Evolutionary conservation across 495 filamentous ascomycete genomes (phyloP).

Genomic region (Penicillium angulare): DNA sequence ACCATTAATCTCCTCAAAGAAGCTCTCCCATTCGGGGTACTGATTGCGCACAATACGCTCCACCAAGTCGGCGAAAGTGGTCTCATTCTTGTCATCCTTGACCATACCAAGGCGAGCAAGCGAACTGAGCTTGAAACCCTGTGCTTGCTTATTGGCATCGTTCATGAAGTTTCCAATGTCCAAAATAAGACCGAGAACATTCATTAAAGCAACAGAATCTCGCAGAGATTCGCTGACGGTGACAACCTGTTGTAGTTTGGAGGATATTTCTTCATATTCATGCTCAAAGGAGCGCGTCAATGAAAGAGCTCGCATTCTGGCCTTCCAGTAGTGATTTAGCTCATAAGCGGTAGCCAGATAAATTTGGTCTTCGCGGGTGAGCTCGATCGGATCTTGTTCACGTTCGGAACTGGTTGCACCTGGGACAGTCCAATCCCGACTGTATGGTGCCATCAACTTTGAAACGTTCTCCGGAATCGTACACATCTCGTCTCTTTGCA

Average conservation of each 20-base stretch:
- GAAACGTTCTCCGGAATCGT: slow-evolving; percentile 84
- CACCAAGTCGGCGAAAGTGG: slow-evolving; percentile 93
- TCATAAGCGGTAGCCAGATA: slow-evolving; percentile 92
- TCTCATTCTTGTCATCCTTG: slow-evolving; percentile 98
- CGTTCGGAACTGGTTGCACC: slow-evolving; percentile 74
- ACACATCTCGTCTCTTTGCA: slow-evolving; percentile 88
- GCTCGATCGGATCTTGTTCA: slow-evolving; percentile 83
- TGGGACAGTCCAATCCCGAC: slow-evolving; percentile 92
- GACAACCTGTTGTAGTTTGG: slow-evolving; percentile 78
- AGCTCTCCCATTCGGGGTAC: slow-evolving; percentile 93
- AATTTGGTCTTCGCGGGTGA: slow-evolving; percentile 93
- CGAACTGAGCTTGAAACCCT: slow-evolving; percentile 95
- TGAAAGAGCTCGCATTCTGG: slow-evolving; percentile 84
- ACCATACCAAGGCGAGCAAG: slow-evolving; percentile 95
- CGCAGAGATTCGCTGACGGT: slow-evolving; percentile 82
- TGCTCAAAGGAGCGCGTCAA: slow-evolving; percentile 81
- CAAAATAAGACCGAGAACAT: slow-evolving; percentile 90
- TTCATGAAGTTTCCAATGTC: slow-evolving; percentile 99
- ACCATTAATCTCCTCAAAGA: slow-evolving; percentile 78
- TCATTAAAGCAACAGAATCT: slow-evolving; percentile 89
- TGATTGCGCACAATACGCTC: slow-evolving; percentile 95
- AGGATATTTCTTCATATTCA: slow-evolving; percentile 88
- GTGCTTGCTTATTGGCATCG: slow-evolving; percentile 96
- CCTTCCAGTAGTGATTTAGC: slow-evolving; percentile 98
- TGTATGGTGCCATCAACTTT: slow-evolving; percentile 92